A percentile compares a stretch with the other conserved stretches of the same genome.
Evolutionary conservation across 2,329 filamentous ascomycete species (phyloP).

Genomic region (Fusarium guadeloupense): DNA sequence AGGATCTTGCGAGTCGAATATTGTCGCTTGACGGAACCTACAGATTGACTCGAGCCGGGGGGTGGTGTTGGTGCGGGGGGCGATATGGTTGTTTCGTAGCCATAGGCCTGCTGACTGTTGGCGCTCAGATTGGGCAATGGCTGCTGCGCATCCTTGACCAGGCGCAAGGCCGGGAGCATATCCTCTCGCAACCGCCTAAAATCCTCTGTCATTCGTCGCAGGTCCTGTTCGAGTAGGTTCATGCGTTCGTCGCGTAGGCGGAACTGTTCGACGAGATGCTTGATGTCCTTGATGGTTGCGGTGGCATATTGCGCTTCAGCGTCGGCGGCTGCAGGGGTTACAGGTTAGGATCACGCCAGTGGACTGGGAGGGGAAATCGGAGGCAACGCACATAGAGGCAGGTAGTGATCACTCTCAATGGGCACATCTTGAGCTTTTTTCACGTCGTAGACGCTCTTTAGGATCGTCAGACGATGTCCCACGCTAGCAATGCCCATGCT

Average conservation of each 20-base stretch:
- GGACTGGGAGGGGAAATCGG: conserved; percentile 18
- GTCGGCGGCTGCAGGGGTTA: conserved; percentile 75
- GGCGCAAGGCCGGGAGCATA: conserved; percentile 86
- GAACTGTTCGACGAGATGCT: conserved; percentile 88
- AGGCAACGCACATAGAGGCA: conserved; percentile 77
- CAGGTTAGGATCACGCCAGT: conserved; percentile 35
- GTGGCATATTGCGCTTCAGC: conserved; percentile 84
- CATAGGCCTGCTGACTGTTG: conserved; percentile 54
- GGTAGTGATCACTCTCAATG: conserved; percentile 91
- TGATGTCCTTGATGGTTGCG: conserved; percentile 92
- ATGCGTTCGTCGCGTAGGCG: conserved; percentile 91
- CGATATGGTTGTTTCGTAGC: conserved; percentile 61
- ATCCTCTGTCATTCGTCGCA: conserved; percentile 86
- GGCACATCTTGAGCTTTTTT: conserved; percentile 94
- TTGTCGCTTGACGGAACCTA: conserved; percentile 70
- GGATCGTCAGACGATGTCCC: conserved; percentile 90
- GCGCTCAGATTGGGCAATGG: conserved; percentile 71
- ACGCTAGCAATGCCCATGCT: conserved; percentile 94
- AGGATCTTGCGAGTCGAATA: conserved; percentile 81
- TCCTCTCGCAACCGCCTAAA: conserved; percentile 91
- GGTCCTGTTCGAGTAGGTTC: conserved; percentile 80
- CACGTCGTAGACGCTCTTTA: conserved; percentile 95
- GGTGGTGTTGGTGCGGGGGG: conserved; percentile 67
- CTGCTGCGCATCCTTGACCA: conserved; percentile 91
- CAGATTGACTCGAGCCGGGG: conserved; percentile 56